Evolutionary conservation across 2,329 filamentous ascomycete species (phyloP), one percentile per base, ranked within the genome.

Genomic region (Xylaria sp.): DNA sequence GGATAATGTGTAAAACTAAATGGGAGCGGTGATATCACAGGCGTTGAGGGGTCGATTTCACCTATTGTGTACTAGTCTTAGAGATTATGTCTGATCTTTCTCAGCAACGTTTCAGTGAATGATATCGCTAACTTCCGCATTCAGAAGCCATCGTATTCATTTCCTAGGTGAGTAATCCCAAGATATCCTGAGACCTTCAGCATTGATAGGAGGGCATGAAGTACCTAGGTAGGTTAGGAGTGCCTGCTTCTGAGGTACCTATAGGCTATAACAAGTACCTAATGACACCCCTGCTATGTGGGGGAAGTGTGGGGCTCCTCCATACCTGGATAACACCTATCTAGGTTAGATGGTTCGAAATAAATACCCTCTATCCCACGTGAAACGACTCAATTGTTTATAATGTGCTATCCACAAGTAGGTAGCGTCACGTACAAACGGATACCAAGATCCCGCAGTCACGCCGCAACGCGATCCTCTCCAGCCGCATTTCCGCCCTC

Each of bases 1-100:
- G 63, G 80, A 82, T 52, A 85, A 84, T 50, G 60, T 64, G 18
- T 69, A 65, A 55, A 55, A 56, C 23, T 34, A 34, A 25, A 56
- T 25, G 18, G 25, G 39, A 28, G 46, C 9, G 23, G 9, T 41
- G 23, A 28, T 39, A 18, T 28, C 15, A 34, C 1, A 6, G 66
- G 66, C 57, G 66, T 68, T 59, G 3, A 30, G 30, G 28, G 36
- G 30, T 55, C 20, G 36, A 36, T 41, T 56, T 61, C 25, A 32
- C 39, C 10, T 20, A 15, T 30, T 25, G n/a, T 7, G 5, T 13
- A 10, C 7, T 56, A 2, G 25, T 18, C 46, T 50, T 15, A 18
- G 13, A 25, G 13, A 5, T 50, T 50, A 30, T 50, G 46, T 6
- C 46, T 30, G 25, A 18, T 50, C 23, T 6, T 50, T 15, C 30